Evolutionary conservation across 2,329 filamentous ascomycete species (phyloP), one percentile per base, ranked within the genome.

Genomic region (Fusarium sp.): DNA sequence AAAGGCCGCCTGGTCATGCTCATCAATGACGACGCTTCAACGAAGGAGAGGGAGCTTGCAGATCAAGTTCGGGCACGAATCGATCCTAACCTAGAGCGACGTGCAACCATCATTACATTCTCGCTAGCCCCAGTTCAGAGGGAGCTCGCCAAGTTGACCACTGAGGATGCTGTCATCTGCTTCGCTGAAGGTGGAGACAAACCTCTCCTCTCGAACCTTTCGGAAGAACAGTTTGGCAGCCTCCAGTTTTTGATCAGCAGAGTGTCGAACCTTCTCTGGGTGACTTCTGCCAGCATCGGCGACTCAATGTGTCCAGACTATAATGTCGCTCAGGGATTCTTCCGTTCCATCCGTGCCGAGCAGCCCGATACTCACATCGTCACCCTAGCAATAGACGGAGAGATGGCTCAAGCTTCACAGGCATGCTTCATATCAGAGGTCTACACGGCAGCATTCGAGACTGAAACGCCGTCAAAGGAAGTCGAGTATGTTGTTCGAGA

Each of bases 11-110:
- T 48, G 1, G 15, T 45, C 1, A 10, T 55, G 4, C 13, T 55
- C 5, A 7, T 34, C 3, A 13, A 6, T 6, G 24, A 38, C 1
- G 13, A 55, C 5, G 10, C 11, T 3, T 47, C 34, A 3, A 9
- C 6, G 7, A 17, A 13, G 2, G 26, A 58, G 10, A 48, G 4
- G 20, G 18, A n/a, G 11, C 34, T 59, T 7, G 52, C 42, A 11
- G n/a, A 41, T 6, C 22, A 26, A 0, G 18, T 62, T 17, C 26
- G 3, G 1, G 5, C 0, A 6, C 22, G 10, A 3, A 0, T 58
- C 1, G 22, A 34, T 5, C 26, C 41, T 1, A 15, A 7, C 1
- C 1, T 5, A 1, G 17, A 22, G 3, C 26, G 11, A 2, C 5
- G 3, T 34, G 1, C 6, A 15, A 17, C 4, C 1, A 1, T 48